phyloP scores from a whole-genome alignment of 1,284 basidiomycete species.

The Ustilago trichophora region DNA sequence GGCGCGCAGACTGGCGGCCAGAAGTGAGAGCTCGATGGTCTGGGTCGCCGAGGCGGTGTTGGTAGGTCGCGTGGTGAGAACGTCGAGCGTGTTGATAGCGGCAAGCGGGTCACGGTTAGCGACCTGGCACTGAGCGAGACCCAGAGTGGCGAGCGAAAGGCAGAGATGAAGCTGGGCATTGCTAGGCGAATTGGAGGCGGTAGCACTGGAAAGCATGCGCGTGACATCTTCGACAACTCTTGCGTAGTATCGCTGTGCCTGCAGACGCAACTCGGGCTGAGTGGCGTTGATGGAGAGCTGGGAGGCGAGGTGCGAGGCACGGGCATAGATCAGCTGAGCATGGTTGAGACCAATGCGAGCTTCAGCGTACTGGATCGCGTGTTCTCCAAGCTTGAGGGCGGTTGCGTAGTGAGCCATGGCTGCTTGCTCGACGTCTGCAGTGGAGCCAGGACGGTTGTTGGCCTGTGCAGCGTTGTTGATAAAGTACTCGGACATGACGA shows the following conservation, averaged over 20 bases:
- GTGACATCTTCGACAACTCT: constrained; percentile 55
- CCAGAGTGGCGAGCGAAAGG: constrained; percentile 59
- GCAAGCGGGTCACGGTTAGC: constrained; percentile 52
- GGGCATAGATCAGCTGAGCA: constrained; percentile 58
- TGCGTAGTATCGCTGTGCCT: constrained; percentile 58
- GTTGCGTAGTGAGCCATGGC: constrained; percentile 47
- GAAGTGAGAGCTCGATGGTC: constrained; percentile 54
- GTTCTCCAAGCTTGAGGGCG: constrained; percentile 64
- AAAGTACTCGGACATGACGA: constrained; percentile 59
- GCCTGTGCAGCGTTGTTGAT: constrained; percentile 47
- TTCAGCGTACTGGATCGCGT: constrained; percentile 65
- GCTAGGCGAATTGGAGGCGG: constrained; percentile 11
- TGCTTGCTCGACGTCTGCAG: constrained; percentile 23
- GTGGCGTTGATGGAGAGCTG: constrained; percentile 46
- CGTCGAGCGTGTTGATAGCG: constrained; percentile 59
- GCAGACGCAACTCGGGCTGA: constrained; percentile 47
- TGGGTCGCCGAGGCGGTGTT: constrained; percentile 34
- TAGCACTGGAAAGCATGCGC: constrained; percentile 20
- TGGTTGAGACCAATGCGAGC: constrained; percentile 50
- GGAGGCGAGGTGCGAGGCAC: constrained; percentile 57
- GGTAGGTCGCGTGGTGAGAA: constrained; percentile 40
- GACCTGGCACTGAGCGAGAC: constrained; percentile 62
- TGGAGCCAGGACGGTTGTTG: constrained; percentile 14
- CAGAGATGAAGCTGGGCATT: constrained; percentile 40
- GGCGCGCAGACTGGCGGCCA: constrained; percentile 56